These are phyloP conservation scores for Hamigera avellanea DNA, from an alignment of 495 filamentous ascomycete species.

Conservation along the genomic window DNA sequence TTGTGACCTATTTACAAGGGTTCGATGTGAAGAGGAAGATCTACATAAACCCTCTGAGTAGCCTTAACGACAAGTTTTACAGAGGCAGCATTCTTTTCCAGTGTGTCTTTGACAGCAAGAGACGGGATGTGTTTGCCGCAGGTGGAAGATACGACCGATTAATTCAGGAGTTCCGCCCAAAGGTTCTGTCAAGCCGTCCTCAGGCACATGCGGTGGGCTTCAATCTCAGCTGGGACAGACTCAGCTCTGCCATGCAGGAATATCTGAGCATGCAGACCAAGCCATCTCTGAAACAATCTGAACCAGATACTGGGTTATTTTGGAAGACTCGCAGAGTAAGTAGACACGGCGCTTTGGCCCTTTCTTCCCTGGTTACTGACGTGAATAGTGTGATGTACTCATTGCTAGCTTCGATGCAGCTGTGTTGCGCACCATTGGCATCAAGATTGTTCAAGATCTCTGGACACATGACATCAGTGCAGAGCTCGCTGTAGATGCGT, in stretches of 20 bases:
- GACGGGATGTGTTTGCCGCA: slow-evolving; percentile 77
- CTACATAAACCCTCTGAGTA: slow-evolving; percentile 76
- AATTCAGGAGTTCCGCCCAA: slow-evolving; percentile 43
- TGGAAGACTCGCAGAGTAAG: slow-evolving; percentile 55
- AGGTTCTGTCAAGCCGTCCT: slow-evolving; percentile 23
- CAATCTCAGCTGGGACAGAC: slow-evolving; percentile 78
- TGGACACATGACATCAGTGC: slow-evolving; percentile 80
- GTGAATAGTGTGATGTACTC: slow-evolving; percentile 67
- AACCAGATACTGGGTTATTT: slow-evolving; percentile 36
- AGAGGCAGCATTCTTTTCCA: slow-evolving; percentile 79
- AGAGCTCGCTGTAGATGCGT: slow-evolving; percentile 75
- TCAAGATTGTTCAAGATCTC: slow-evolving; percentile 66
- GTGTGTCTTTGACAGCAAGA: slow-evolving; percentile 80
- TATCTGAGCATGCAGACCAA: slow-evolving; percentile 50
- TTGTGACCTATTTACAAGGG: slow-evolving; percentile 62
- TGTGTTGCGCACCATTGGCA: slow-evolving; percentile 59
- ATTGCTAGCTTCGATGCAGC: slow-evolving; percentile 75
- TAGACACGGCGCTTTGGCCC: too few species aligned
- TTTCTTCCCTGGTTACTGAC: slow-evolving; percentile 11
- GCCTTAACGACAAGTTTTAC: slow-evolving; percentile 89
- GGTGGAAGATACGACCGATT: slow-evolving; percentile 87
- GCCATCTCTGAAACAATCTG: slow-evolving; percentile 52
- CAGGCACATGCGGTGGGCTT: slow-evolving; percentile 76
- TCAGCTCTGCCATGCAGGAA: slow-evolving; percentile 53
- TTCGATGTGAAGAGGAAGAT: slow-evolving; percentile 67